These are phyloP conservation scores for Ustilago vetiveriae DNA, from an alignment of 1,284 basidiomycete species.

Conservation along the genomic window DNA sequence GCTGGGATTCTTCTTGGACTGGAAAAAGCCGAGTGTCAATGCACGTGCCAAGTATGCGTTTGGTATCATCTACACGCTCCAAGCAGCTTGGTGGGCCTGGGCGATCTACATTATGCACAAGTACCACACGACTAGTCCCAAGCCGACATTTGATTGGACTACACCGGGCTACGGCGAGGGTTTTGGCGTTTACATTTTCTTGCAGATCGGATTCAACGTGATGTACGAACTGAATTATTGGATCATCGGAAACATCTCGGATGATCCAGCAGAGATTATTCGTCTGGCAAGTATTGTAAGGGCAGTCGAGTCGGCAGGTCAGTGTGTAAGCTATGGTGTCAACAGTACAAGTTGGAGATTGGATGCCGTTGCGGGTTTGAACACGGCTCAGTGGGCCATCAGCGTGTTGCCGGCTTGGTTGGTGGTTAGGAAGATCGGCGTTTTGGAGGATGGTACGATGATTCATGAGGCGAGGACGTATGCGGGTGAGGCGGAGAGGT, in stretches of 20 bases:
- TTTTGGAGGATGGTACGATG: conserved; percentile 44
- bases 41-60: conserved; percentile 52
- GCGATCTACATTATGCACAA: conserved; percentile 61
- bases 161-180: conserved; percentile 55
- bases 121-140: conserved; percentile 40
- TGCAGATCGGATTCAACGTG: conserved; percentile 59
- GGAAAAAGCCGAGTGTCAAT: conserved; percentile 53
- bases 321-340: conserved; percentile 63
- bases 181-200: conserved; percentile 60
- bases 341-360: conserved; percentile 55
- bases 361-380: conserved; percentile 59
- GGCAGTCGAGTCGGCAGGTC: conserved; percentile 61
- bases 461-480: conserved; percentile 51
- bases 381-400: conserved; percentile 60
- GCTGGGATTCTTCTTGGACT: conserved; percentile 67
- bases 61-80: conserved; percentile 51
- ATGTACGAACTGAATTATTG: conserved; percentile 64
- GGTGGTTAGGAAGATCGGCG: conserved; percentile 58
- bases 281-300: conserved; percentile 61
- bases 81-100: conserved; percentile 64
- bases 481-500: conserved; percentile 40
- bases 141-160: conserved; percentile 59
- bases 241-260: conserved; percentile 43
- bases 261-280: conserved; percentile 57
- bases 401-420: conserved; percentile 58